These are phyloP conservation scores for Picea sitchensis DNA, from an alignment of 75 land plant genomes.

Conservation along the genomic window DNA sequence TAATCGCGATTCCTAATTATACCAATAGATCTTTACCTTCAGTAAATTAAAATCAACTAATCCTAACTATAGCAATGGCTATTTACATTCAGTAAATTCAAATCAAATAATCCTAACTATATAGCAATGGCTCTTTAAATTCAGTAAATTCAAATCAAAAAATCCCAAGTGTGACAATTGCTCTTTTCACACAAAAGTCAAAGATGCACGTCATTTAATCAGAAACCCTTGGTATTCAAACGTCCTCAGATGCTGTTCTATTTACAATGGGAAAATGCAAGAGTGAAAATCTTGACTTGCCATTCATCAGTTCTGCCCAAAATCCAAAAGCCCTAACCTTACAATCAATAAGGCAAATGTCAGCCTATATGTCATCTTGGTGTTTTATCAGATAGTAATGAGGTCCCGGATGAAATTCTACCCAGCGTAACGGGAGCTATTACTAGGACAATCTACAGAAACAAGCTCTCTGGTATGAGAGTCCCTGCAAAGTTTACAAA, in stretches of 20 bases:
- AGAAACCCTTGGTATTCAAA: slow-evolving; percentile 1
- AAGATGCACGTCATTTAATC: background rate
- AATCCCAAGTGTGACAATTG: too few relatives aligned
- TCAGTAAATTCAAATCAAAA: too few relatives aligned
- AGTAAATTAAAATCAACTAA: too few relatives aligned
- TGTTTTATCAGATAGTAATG: background rate
- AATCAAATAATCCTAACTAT: too few relatives aligned
- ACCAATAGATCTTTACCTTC: too few relatives aligned
- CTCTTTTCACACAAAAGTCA: background rate
- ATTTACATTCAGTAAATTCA: too few relatives aligned
- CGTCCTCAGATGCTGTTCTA: background rate
- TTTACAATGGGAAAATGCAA: slow-evolving; percentile 3
- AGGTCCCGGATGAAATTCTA: background rate
- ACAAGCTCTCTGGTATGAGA: slow-evolving; percentile 1
- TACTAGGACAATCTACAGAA: background rate
- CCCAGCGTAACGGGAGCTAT: background rate
- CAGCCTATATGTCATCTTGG: background rate
- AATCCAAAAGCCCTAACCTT: background rate
- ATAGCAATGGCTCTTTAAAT: too few relatives aligned
- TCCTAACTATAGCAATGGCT: too few relatives aligned
- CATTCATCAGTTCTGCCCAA: background rate
- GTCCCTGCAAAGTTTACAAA: background rate
- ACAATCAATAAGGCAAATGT: slow-evolving; percentile 2
- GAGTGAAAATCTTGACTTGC: background rate
- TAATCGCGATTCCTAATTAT: too few relatives aligned